Evolutionary conservation across 768 basidiomycete species (phyloP), one percentile per base, ranked within the genome.

Genomic region (Asterophora lycoperdoides): DNA sequence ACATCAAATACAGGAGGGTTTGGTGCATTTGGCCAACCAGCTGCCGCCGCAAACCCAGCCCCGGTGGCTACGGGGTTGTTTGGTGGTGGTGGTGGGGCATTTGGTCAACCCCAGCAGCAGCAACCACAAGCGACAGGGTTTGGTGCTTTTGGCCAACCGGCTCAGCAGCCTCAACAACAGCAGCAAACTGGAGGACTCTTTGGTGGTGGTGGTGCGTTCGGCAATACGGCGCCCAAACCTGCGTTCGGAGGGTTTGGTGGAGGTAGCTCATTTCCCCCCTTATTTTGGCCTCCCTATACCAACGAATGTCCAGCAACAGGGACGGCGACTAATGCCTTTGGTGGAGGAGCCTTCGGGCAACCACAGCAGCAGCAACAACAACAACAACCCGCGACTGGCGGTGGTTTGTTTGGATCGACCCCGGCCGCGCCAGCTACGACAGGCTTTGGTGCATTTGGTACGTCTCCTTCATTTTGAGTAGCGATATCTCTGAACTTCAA

Each of bases 71-170:
- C 65, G 14, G 56, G 60, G 33, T 51, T 74, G 7, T 82, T 81
- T 52, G 57, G 54, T 29, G 64, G 72, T 19, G 81, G 72, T 19
- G 81, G 79, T 53, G 73, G 77, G 50, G 62, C 72, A 2, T 85
- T 86, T 62, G 77, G 78, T 28, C 79, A 79, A 62, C 64, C 70
- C 41, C 60, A 62, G 48, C 73, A 63, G 51, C 75, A 61, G 56
- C 73, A 60, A 41, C 64, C 57, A 28, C 49, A 50, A 15, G 28
- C 44, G 9, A 8, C 33, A 8, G 55, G 54, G n/a, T 68, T 68
- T 43, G 64, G 66, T 41, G 55, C 56, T 11, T 60, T 56, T 44
- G 58, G 54, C 45, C 28, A 46, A 48, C 49, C 58, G 50, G 33
- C 56, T 15, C 66, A 65, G 45, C 64, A 63, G 53, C 63, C 62